phyloP scores from a whole-genome alignment of 768 basidiomycete genomes.

The Pholiota microspora region DNA sequence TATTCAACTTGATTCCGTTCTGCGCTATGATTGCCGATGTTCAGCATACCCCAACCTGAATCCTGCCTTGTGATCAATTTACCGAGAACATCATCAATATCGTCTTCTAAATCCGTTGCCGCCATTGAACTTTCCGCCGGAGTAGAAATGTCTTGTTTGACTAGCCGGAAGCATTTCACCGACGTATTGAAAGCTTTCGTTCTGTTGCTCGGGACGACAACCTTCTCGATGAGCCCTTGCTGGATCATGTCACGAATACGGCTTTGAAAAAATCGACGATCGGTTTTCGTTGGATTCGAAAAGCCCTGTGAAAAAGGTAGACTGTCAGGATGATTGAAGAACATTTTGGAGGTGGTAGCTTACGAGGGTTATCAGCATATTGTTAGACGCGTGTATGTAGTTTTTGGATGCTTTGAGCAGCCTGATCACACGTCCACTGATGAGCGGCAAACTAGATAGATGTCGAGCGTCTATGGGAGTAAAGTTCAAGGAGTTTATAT shows the following conservation, averaged over 20 bases:
- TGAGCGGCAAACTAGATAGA: conserved; percentile 69
- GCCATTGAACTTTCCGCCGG: conserved; percentile 33
- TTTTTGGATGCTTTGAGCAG: conserved; percentile 70
- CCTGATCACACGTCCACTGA: conserved; percentile 70
- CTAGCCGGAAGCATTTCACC: conserved; percentile 68
- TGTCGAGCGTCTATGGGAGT: conserved; percentile 77
- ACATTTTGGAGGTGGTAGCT: conserved; percentile 26
- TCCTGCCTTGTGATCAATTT: not conserved
- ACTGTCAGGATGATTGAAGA: not conserved
- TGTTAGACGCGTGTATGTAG: conserved; percentile 67
- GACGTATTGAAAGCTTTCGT: conserved; percentile 44
- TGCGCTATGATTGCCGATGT: conserved; percentile 15
- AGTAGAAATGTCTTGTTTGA: conserved; percentile 35
- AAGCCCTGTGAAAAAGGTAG: conserved; percentile 57
- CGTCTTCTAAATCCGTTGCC: conserved; percentile 42
- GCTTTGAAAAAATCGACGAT: conserved; percentile 80
- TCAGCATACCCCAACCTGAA: not conserved
- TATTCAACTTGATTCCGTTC: conserved; percentile 51
- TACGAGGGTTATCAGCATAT: conserved; percentile 78
- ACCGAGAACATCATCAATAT: conserved; percentile 37
- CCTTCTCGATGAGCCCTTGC: conserved; percentile 72
- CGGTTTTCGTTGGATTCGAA: conserved; percentile 66
- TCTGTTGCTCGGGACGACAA: conserved; percentile 60
- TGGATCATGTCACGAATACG: conserved; percentile 72
- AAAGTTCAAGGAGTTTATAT: conserved; percentile 44